Evolutionary conservation across 768 basidiomycete genomes (phyloP).

Genomic region (Lentinula lateritia): DNA sequence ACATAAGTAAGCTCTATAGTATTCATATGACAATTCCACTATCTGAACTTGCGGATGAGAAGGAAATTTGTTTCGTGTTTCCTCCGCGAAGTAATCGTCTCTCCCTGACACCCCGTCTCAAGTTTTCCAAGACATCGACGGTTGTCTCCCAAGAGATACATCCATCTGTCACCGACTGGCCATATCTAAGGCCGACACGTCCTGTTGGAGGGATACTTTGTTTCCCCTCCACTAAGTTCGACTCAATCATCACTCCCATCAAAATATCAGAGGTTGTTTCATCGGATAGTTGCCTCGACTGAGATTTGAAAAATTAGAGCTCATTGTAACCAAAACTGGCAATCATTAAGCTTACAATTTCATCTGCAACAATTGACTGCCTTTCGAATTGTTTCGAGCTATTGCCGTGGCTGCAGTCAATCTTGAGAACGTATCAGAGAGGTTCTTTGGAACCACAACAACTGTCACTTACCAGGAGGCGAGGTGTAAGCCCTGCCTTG

Average conservation of each 20-base stretch:
- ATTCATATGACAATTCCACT: neutral
- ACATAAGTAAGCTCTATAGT: neutral
- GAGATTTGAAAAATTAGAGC: neutral
- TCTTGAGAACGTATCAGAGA: slow-evolving; percentile 26
- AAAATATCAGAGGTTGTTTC: slow-evolving; percentile 60
- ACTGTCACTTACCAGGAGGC: neutral
- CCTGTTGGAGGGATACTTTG: slow-evolving; percentile 83
- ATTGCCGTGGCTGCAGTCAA: slow-evolving; percentile 97
- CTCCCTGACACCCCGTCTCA: slow-evolving; percentile 42
- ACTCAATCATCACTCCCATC: slow-evolving; percentile 97
- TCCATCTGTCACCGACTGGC: slow-evolving; percentile 87
- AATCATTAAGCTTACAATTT: slow-evolving; percentile 57
- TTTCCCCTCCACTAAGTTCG: slow-evolving; percentile 83
- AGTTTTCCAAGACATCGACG: slow-evolving; percentile 61
- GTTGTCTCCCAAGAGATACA: slow-evolving; percentile 86
- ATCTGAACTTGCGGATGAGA: neutral
- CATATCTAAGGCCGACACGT: slow-evolving; percentile 62
- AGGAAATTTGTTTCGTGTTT: neutral
- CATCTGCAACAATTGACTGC: slow-evolving; percentile 84
- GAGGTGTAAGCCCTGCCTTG: slow-evolving; percentile 35
- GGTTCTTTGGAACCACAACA: neutral
- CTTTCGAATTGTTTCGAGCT: slow-evolving; percentile 86
- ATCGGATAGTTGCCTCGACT: slow-evolving; percentile 89
- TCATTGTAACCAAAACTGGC: neutral
- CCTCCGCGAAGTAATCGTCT: neutral